Evolutionary conservation across 805 yeast species (phyloP).

Genomic region (Zygoascus tannicola): DNA sequence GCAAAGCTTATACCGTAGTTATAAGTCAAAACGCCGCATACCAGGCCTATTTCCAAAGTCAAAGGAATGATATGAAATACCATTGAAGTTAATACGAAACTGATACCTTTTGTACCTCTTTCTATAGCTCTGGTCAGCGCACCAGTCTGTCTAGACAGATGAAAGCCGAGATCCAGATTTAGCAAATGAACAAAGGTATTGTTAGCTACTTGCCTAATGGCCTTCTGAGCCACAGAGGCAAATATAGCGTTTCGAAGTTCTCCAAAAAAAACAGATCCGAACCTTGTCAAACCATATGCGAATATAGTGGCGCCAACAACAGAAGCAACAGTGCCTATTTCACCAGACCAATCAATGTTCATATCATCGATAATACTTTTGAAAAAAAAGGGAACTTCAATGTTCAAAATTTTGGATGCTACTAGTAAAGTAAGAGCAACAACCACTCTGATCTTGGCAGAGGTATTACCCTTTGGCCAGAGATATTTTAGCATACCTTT

Average conservation of each 20-base stretch:
- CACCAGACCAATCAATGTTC: constrained; percentile 78
- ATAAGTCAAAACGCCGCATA: constrained; percentile 87
- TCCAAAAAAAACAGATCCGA: constrained; percentile 90
- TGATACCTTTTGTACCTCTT: constrained; percentile 94
- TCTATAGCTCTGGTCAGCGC: constrained; percentile 95
- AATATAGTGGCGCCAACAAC: constrained; percentile 59
- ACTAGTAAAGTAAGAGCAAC: constrained; percentile 66
- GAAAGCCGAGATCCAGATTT: constrained; percentile 81
- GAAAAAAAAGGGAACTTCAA: constrained; percentile 93
- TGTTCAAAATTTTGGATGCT: constrained; percentile 76
- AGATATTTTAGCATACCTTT: constrained; percentile 24
- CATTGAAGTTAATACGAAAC: constrained; percentile 88
- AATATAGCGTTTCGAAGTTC: constrained; percentile 92
- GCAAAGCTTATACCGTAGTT: constrained; percentile 88
- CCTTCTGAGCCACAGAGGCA: constrained; percentile 91
- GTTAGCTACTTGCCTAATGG: constrained; percentile 81
- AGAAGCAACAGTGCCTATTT: constrained; percentile 57
- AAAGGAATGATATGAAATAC: constrained; percentile 96
- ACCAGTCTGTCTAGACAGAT: constrained; percentile 86
- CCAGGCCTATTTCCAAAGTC: constrained; percentile 83
- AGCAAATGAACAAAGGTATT: constrained; percentile 80
- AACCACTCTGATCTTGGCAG: constrained; percentile 57
- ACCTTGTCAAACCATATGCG: constrained; percentile 89
- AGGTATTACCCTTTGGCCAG: constrained; percentile 29
- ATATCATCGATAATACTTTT: constrained; percentile 80